phyloP scores from a whole-genome alignment of 2,329 filamentous ascomycete genomes.

The Calonectria naviculata region DNA sequence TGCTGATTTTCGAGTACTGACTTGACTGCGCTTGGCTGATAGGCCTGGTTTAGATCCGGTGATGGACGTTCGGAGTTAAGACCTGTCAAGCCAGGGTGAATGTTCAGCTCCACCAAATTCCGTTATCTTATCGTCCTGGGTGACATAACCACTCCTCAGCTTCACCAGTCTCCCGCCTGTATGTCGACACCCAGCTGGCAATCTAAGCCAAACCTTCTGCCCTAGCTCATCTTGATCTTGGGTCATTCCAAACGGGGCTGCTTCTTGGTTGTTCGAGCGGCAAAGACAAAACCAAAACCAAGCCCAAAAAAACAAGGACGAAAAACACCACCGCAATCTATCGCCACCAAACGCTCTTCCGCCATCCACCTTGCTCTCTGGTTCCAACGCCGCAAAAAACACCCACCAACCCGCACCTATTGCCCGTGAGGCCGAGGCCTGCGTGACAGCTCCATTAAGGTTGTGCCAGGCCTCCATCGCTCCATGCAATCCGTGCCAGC shows the following conservation, averaged over 20 bases:
- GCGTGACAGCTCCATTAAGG: conserved; percentile 39
- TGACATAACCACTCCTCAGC: conserved; percentile 33
- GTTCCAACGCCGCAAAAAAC: background rate
- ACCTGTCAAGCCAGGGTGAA: background rate
- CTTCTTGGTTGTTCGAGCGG: background rate
- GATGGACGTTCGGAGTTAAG: conserved; percentile 17
- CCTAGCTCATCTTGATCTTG: conserved; percentile 10
- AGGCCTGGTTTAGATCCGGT: background rate
- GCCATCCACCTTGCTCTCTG: background rate
- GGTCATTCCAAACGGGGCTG: background rate
- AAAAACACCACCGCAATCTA: background rate
- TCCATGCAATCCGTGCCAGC: conserved; percentile 49
- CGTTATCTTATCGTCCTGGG: conserved; percentile 42
- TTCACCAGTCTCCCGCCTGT: background rate
- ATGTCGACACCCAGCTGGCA: background rate
- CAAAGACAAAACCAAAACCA: background rate
- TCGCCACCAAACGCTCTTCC: background rate
- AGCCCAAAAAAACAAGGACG: no score
- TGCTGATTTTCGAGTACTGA: background rate
- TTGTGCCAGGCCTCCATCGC: conserved; percentile 41
- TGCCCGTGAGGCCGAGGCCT: conserved; percentile 38
- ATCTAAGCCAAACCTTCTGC: background rate
- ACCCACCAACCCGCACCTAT: conserved; percentile 21
- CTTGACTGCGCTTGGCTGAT: background rate
- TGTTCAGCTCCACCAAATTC: conserved; percentile 20